Base-by-base conservation (phyloP, 2,329 filamentous ascomycete genomes). In the Tolypocladium sp. region DNA sequence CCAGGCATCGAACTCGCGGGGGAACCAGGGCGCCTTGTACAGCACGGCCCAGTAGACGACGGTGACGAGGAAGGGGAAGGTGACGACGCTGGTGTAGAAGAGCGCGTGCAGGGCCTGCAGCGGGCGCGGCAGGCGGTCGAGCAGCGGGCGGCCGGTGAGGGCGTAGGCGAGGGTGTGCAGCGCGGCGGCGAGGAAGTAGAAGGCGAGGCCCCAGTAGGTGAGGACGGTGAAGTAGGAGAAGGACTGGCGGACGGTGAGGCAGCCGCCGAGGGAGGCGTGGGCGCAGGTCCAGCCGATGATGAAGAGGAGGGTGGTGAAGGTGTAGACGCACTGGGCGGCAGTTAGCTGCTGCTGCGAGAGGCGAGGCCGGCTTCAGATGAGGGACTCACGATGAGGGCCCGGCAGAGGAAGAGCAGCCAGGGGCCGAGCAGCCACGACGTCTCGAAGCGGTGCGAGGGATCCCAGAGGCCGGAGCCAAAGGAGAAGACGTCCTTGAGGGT, bases 201-300 rank as follows among this genome's bases (percentile, higher is more conserved):
- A 93, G 30, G 83, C 86, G 41, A 93, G 75, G 2, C 90, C 90
- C 89, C 89, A 94, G 79, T 88, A 94, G 12, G 88, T 90, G 60
- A 94, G 77, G 67, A 86, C 79, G 35, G 91, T 95, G 77, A 96
- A 95, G 79, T 85, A 95, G 66, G 86, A 90, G 77, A 95, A 94
- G 53, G 80, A 81, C 53, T 77, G 73, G 57, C 77, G 75, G 33
- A 83, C 81, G 1, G 67, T 68, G 40, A 68, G 63, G 68, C 79
- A 80, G 55, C 80, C 76, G 61, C 75, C 76, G 13, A 68, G 64
- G 1, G 62, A 57, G 40, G 72, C 70, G 69, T 83, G 79, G n/a
- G 78, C 74, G 67, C 85, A 85, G 61, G 83, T 75, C 79, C 82
- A 90, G 61, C 78, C 85, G 69, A 92, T 84, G 69, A 84, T 82